Evolutionary conservation across 768 basidiomycete genomes (phyloP).

Genomic region (Tephrocybe sp.): DNA sequence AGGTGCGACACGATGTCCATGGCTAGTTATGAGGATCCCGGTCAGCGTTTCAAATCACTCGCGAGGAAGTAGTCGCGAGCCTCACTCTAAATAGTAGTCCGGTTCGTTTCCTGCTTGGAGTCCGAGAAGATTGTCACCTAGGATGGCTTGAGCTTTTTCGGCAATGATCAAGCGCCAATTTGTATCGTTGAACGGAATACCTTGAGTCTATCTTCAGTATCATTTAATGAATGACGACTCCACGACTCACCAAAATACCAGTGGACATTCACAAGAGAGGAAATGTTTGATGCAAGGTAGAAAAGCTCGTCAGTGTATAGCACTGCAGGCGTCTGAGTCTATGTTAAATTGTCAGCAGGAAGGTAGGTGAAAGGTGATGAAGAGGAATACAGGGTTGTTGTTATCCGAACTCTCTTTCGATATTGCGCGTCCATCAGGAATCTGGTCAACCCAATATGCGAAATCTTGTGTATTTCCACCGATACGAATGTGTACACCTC

Average conservation of each 20-base stretch:
- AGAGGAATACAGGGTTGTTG: constrained; percentile 30
- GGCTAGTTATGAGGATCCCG: constrained; percentile 6
- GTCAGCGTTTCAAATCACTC: background rate
- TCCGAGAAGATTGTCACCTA: constrained; percentile 67
- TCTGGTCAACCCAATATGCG: constrained; percentile 38
- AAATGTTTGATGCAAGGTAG: constrained; percentile 62
- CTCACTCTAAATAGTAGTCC: constrained; percentile 59
- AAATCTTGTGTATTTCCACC: constrained; percentile 73
- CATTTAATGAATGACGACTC: too few relatives aligned
- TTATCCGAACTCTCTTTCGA: constrained; percentile 36
- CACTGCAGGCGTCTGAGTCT: constrained; percentile 68
- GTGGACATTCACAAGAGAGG: constrained; percentile 53
- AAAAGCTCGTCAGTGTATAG: constrained; percentile 66
- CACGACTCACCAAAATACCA: constrained; percentile 57
- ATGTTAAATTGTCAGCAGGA: background rate
- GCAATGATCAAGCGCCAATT: constrained; percentile 56
- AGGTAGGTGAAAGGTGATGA: background rate
- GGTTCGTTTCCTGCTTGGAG: constrained; percentile 79
- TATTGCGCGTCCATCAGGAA: constrained; percentile 40
- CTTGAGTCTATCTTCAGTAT: constrained; percentile 14
- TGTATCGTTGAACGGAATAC: constrained; percentile 69
- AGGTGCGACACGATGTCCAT: constrained; percentile 21
- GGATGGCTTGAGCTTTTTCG: constrained; percentile 55
- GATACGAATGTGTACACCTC: constrained; percentile 54
- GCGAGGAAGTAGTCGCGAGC: background rate